Evolutionary conservation across 208 protist species (phyloP).

Genomic region (Leishmania arabica): DNA sequence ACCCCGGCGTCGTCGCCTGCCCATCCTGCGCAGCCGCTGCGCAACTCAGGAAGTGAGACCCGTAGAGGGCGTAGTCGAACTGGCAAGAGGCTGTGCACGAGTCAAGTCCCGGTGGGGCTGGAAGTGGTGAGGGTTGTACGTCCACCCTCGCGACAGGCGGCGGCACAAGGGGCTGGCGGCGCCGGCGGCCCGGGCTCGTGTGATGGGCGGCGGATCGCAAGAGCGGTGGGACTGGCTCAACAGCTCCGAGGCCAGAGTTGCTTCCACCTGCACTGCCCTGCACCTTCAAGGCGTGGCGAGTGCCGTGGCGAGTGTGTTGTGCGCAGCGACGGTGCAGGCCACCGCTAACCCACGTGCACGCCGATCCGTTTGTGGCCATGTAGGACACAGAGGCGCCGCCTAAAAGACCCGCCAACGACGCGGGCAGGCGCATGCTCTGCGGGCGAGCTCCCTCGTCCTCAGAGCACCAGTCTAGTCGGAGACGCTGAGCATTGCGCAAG

Average conservation of each 20-base stretch:
- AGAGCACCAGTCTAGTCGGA: constrained; percentile 25
- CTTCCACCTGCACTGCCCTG: background rate
- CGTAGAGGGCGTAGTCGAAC: constrained; percentile 10
- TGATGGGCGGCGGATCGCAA: background rate
- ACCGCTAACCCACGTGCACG: constrained; percentile 31
- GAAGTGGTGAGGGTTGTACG: background rate
- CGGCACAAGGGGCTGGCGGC: background rate
- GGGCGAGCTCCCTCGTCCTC: background rate
- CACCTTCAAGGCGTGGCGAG: background rate
- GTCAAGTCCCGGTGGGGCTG: background rate
- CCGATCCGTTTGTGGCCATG: background rate
- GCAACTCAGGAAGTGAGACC: constrained; percentile 17
- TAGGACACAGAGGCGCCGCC: constrained; percentile 25
- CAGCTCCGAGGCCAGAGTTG: background rate
- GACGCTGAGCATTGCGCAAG: constrained; percentile 12
- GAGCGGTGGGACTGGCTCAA: background rate
- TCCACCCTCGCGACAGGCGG: background rate
- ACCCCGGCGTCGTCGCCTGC: background rate
- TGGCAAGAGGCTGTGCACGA: background rate
- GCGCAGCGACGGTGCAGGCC: constrained; percentile 14
- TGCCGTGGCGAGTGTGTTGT: background rate
- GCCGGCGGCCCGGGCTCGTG: background rate
- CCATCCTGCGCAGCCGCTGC: background rate
- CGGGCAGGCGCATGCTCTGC: background rate
- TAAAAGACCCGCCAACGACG: constrained; percentile 15